Evolutionary conservation across 305 asterid genomes (phyloP).

Genomic region (Fraxinus sp.): DNA sequence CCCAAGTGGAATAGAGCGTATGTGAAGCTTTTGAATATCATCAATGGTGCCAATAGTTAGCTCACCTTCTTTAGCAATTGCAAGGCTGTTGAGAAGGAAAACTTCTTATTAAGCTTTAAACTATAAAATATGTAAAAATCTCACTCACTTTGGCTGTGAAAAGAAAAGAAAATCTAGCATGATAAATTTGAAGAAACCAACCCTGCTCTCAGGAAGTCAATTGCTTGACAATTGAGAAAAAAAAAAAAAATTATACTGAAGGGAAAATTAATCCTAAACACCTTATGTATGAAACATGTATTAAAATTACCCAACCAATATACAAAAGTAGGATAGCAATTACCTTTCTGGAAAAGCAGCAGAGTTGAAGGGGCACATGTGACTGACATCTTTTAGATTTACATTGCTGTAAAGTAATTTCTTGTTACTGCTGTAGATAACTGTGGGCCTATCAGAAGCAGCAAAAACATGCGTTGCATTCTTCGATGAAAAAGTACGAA

Average conservation of each 20-base stretch:
- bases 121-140: not conserved
- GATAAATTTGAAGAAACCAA: not conserved
- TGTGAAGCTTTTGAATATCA: slow-evolving; percentile 97
- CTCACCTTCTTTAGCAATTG: slow-evolving; percentile 95
- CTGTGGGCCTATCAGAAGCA: slow-evolving; percentile 96
- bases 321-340: slow-evolving; percentile 12
- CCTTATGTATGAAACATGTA: not conserved
- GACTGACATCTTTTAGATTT: slow-evolving; percentile 88
- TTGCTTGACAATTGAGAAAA: not conserved
- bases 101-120: slow-evolving; percentile 4
- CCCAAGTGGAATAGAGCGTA: slow-evolving; percentile 90
- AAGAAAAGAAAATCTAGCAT: not conserved
- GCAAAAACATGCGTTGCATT: slow-evolving; percentile 93
- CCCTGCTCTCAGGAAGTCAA: not conserved
- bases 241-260: not conserved
- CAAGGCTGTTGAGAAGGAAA: slow-evolving; percentile 62
- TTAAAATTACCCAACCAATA: slow-evolving; percentile 11
- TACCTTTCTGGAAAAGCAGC: slow-evolving; percentile 99
- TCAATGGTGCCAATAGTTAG: slow-evolving; percentile 93
- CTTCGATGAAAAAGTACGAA: slow-evolving; percentile 94
- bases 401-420: slow-evolving; percentile 93
- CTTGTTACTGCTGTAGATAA: slow-evolving; percentile 95
- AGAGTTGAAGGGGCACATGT: slow-evolving; percentile 98
- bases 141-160: not conserved
- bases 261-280: not conserved